Evolutionary conservation across 164 flowering plant species (phyloP).

Genomic region (Vitis labrusca): DNA sequence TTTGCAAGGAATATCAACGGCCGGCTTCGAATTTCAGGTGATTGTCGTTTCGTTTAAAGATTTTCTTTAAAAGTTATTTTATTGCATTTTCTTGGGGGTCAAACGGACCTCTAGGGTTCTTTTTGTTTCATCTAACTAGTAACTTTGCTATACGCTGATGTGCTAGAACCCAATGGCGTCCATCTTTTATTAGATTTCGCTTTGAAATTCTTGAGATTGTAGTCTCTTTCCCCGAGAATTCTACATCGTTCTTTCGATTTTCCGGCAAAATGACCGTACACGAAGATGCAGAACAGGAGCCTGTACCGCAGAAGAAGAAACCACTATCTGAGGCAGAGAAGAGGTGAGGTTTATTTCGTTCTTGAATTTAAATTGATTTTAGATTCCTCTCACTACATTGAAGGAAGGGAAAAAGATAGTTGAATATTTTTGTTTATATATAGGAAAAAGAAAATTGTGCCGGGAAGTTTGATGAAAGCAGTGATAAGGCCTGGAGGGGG

Average conservation of each 20-base stretch:
- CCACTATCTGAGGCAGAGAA: conserved; percentile 47
- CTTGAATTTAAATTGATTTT: not conserved
- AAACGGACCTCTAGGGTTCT: too few relatives aligned
- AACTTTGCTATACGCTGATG: too few relatives aligned
- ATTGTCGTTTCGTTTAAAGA: too few relatives aligned
- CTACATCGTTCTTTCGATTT: not conserved
- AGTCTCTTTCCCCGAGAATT: too few relatives aligned
- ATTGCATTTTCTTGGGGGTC: too few relatives aligned
- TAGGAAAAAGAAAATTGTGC: conserved; percentile 77
- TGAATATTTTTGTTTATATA: not conserved
- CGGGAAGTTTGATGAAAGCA: conserved; percentile 91
- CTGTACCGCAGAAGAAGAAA: conserved; percentile 52
- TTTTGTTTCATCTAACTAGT: too few relatives aligned
- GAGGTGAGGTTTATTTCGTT: conserved; percentile 28
- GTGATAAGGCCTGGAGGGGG: conserved; percentile 81
- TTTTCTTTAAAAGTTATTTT: too few relatives aligned
- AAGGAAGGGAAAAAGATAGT: not conserved
- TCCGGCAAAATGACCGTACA: conserved; percentile 27
- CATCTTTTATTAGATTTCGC: too few relatives aligned
- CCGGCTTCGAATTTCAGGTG: too few relatives aligned
- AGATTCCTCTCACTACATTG: not conserved
- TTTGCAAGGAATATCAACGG: too few relatives aligned
- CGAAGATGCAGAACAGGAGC: conserved; percentile 35
- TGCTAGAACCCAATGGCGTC: too few relatives aligned
- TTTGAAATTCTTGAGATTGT: too few relatives aligned